Evolutionary conservation across 1,284 basidiomycete species (phyloP).

Genomic region (Sanghuangporus weigelae): DNA sequence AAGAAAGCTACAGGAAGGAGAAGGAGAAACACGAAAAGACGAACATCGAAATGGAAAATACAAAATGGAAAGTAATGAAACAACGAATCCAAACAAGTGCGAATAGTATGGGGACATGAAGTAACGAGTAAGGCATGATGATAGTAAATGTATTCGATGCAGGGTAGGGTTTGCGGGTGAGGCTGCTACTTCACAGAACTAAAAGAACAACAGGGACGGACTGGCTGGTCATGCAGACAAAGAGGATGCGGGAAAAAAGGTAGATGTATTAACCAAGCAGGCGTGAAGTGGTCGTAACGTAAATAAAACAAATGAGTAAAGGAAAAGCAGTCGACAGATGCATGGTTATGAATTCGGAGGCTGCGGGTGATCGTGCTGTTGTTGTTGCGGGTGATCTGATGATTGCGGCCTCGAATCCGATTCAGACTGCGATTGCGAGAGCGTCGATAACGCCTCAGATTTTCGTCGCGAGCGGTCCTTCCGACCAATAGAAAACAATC

Average conservation of each 20-base stretch:
- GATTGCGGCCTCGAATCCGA: background rate
- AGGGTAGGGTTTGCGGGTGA: too few relatives aligned
- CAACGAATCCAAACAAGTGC: background rate
- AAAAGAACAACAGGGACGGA: background rate
- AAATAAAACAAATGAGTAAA: background rate
- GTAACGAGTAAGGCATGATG: too few relatives aligned
- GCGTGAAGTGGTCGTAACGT: background rate
- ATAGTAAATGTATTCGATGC: too few relatives aligned
- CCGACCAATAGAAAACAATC: constrained; percentile 12
- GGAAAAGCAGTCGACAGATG: background rate
- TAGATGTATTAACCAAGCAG: background rate
- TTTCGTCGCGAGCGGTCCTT: background rate
- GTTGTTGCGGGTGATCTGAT: background rate
- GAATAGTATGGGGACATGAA: too few relatives aligned
- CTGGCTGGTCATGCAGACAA: background rate
- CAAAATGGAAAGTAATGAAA: background rate
- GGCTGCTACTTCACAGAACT: background rate
- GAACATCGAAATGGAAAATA: background rate
- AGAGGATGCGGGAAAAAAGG: background rate
- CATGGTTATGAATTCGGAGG: background rate
- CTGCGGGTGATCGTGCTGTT: background rate
- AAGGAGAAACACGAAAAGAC: background rate
- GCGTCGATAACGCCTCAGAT: background rate
- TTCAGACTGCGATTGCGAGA: background rate
- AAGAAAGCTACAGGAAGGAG: background rate